Percentiles rank a stretch among this genome's conserved stretches.
phyloP scores from a whole-genome alignment of 495 filamentous ascomycete species.

The Hyaloscypha variabilis region DNA sequence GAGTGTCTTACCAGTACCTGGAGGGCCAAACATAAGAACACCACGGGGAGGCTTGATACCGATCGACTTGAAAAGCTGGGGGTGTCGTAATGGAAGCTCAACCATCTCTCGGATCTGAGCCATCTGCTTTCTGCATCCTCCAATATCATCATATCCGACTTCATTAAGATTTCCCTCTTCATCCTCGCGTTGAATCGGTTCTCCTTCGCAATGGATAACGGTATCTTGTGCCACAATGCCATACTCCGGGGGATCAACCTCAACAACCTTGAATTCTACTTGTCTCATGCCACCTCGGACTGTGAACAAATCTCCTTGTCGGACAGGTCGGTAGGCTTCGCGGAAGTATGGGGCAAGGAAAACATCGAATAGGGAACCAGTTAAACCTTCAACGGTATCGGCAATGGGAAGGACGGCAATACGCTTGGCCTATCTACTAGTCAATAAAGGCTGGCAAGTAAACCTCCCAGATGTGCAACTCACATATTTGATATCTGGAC shows the following conservation, averaged over 20 bases:
- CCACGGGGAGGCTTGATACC: conserved; percentile 99
- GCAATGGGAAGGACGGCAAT: conserved; percentile 98
- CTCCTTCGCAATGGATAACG: conserved; percentile 97
- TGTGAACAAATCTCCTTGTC: conserved; percentile 96
- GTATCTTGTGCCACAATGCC: conserved; percentile 99
- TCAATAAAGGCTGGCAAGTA: conserved; percentile 29
- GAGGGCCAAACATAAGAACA: conserved; percentile 96
- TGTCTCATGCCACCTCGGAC: conserved; percentile 97
- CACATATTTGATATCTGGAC: conserved; percentile 99
- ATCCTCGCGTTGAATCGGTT: conserved; percentile 97
- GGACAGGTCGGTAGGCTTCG: conserved; percentile 94
- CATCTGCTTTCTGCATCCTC: conserved; percentile 99
- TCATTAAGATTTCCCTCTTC: conserved; percentile 99
- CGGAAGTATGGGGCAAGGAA: conserved; percentile 99
- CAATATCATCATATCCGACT: conserved; percentile 98
- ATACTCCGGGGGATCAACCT: conserved; percentile 96
- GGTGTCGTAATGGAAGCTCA: conserved; percentile 93
- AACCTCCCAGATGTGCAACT: conserved; percentile 37
- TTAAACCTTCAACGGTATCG: conserved; percentile 96
- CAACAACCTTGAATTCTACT: conserved; percentile 99
- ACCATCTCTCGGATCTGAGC: conserved; percentile 98
- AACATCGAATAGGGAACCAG: conserved; percentile 96
- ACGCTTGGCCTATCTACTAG: conserved; percentile 78
- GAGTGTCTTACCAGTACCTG: conserved; percentile 98
- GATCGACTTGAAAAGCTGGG: conserved; percentile 99